Evolutionary conservation across 768 basidiomycete species (phyloP).

Genomic region (Coprinopsis marcescibilis): DNA sequence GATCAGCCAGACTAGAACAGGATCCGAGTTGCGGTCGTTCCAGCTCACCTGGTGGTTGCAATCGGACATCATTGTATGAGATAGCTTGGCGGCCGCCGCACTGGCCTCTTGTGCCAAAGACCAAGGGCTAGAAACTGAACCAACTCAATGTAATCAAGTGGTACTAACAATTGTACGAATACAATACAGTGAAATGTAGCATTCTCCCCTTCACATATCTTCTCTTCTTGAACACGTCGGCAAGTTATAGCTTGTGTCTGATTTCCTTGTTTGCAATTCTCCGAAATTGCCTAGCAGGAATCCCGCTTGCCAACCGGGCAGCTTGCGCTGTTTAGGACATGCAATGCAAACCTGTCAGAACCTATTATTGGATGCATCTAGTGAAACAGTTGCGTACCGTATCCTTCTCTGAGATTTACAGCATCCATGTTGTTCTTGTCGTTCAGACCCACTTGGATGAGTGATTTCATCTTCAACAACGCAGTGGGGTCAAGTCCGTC

Average conservation of each 20-base stretch:
- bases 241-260: constrained; percentile 50
- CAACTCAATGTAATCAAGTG: no score
- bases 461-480: constrained; percentile 44
- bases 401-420: constrained; percentile 63
- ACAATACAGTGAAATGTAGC: no score
- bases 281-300: constrained; percentile 47
- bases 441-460: constrained; percentile 49
- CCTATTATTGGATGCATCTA: not conserved
- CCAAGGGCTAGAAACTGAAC: no score
- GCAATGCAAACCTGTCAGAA: constrained; percentile 1
- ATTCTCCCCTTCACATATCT: not conserved
- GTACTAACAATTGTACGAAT: no score
- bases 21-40: no score
- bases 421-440: constrained; percentile 63
- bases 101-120: no score
- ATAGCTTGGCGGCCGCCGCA: no score
- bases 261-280: constrained; percentile 59
- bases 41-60: no score
- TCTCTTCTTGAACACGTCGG: not conserved
- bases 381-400: constrained; percentile 29
- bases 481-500: constrained; percentile 53
- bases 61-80: no score
- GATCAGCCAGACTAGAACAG: no score
- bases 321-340: constrained; percentile 45
- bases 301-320: constrained; percentile 54